phyloP scores from a whole-genome alignment of 257 asterid species.

The Eustoma russellianum region DNA sequence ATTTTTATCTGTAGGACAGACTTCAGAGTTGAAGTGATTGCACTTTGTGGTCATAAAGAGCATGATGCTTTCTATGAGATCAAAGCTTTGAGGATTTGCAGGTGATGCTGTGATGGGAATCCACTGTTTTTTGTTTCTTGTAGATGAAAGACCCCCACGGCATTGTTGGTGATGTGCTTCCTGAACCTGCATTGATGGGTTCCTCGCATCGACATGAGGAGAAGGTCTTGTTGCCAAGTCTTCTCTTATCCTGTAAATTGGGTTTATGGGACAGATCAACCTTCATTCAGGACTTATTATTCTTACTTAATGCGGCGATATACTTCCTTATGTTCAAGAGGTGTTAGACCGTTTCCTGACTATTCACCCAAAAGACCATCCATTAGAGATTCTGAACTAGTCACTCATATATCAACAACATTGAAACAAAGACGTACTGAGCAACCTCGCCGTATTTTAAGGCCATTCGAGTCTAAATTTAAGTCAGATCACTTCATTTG shows the following conservation, averaged over 20 bases:
- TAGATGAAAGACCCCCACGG: conserved; percentile 23
- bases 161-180: conserved; percentile 16
- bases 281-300: conserved; percentile 18
- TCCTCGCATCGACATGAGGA: conserved; percentile 52
- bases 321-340: conserved; percentile 25
- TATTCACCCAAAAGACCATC: conserved; percentile 76
- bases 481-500: conserved; percentile 75
- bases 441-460: conserved; percentile 42
- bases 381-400: conserved; percentile 60
- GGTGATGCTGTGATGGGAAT: conserved; percentile 36
- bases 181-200: conserved; percentile 33
- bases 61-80: too few relatives aligned
- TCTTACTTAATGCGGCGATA: conserved; percentile 18
- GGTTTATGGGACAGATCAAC: conserved; percentile 23
- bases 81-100: conserved; percentile 6
- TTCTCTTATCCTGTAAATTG: conserved; percentile 20
- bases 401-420: conserved; percentile 49
- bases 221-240: conserved; percentile 35
- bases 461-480: conserved; percentile 66
- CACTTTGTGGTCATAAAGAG: too few relatives aligned
- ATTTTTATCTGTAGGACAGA: too few relatives aligned
- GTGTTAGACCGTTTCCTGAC: conserved; percentile 62
- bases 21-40: too few relatives aligned
- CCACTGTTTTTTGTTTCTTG: conserved; percentile 10
- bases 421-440: conserved; percentile 67